A percentile compares a stretch with the other conserved stretches of the same genome.
Conservation (phyloP, 495 filamentous ascomycete genomes). For the Trichoderma asperelloides region DNA sequence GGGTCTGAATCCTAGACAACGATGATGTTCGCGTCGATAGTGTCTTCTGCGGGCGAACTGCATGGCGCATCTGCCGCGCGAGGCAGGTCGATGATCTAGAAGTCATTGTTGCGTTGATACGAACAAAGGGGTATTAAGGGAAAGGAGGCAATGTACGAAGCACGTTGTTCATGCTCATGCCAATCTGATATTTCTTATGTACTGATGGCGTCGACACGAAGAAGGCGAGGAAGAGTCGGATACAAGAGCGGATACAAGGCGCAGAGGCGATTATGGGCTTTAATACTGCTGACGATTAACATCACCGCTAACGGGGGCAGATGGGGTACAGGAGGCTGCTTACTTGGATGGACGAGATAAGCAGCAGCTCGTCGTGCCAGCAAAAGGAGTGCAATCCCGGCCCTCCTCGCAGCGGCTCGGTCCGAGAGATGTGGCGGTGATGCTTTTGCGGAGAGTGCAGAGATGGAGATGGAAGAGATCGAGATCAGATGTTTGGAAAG, state of each 20-base stretch:
- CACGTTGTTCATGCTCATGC: not conserved
- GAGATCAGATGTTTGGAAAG: not conserved
- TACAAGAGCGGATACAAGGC: not conserved
- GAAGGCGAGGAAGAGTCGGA: not conserved
- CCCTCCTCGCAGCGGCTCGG: not conserved
- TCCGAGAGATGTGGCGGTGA: not conserved
- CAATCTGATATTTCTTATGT: not conserved
- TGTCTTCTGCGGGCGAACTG: not conserved
- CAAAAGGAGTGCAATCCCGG: not conserved
- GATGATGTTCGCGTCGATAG: not conserved
- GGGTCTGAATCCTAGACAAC: not conserved
- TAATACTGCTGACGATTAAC: not conserved
- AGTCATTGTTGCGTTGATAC: not conserved
- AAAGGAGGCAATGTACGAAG: not conserved
- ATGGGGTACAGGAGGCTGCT: not conserved
- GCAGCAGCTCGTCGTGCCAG: not conserved
- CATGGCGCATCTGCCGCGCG: not conserved
- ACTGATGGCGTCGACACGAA: not conserved
- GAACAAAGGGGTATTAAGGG: not conserved
- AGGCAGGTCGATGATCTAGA: not conserved
- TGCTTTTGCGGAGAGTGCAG: not conserved
- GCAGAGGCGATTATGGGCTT: not conserved
- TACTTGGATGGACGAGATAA: not conserved
- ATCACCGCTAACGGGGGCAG: not conserved
- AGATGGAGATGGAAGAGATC: not conserved